These are phyloP conservation scores for Exobasidium rhododendri DNA, from an alignment of 1,284 basidiomycete species.

Conservation along the genomic window DNA sequence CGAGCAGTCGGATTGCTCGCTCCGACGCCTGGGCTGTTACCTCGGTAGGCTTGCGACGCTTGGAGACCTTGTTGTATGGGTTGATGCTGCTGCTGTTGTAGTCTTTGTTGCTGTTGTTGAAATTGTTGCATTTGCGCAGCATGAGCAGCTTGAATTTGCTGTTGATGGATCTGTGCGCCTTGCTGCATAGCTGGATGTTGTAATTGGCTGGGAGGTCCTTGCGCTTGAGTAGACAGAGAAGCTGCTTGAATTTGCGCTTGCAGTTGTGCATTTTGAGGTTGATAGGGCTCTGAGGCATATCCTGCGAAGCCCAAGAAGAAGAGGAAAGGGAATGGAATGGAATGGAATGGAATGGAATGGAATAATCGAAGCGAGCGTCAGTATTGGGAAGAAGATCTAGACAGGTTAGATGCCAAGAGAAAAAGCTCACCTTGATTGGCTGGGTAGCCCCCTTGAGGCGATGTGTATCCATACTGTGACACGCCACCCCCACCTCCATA, in stretches of 20 bases:
- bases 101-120: conserved; percentile 24
- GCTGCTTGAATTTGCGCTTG: conserved; percentile 49
- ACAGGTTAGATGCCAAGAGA: no score
- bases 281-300: conserved; percentile 26
- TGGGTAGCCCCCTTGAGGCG: conserved; percentile 46
- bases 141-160: conserved; percentile 27
- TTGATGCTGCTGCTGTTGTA: conserved; percentile 24
- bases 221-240: conserved; percentile 44
- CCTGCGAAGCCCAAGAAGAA: conserved; percentile 27
- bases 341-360: background rate
- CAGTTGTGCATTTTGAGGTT: conserved; percentile 12
- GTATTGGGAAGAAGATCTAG: no score
- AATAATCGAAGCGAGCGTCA: background rate
- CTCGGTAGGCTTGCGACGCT: conserved; percentile 1
- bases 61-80: conserved; percentile 15
- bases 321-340: no score
- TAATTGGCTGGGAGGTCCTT: conserved; percentile 43
- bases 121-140: conserved; percentile 21
- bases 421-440: conserved; percentile 41
- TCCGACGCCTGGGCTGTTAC: conserved; percentile 10
- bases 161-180: conserved; percentile 43
- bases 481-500: conserved; percentile 19
- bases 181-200: conserved; percentile 49
- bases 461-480: conserved; percentile 31
- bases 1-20: conserved; percentile 12